Evolutionary conservation across 345 rosid genomes (phyloP).

Genomic region (Abelmoschus esculentus): DNA sequence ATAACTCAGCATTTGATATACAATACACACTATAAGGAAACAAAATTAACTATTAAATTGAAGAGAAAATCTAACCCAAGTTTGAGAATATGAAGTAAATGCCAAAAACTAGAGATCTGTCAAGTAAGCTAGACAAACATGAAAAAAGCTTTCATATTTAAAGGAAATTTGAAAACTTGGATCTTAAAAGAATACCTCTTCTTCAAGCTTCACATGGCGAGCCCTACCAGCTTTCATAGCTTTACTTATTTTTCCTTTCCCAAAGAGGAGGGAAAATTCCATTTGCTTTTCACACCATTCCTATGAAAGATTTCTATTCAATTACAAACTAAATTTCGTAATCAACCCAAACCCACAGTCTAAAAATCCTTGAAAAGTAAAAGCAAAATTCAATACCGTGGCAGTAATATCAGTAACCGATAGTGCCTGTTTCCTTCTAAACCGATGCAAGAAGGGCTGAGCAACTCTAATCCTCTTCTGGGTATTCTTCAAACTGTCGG

Average conservation of each 20-base stretch:
- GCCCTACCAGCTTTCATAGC: conserved; percentile 71
- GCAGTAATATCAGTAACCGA: conserved; percentile 62
- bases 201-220: conserved; percentile 66
- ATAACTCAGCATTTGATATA: neutral
- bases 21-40: neutral
- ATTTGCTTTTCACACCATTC: conserved; percentile 90
- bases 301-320: conserved; percentile 21
- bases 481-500: conserved; percentile 12
- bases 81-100: neutral
- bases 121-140: neutral
- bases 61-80: neutral
- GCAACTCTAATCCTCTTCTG: conserved; percentile 23
- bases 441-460: conserved; percentile 36
- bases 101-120: neutral
- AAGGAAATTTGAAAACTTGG: neutral
- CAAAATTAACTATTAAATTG: neutral
- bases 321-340: neutral
- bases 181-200: conserved; percentile 41
- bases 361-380: neutral
- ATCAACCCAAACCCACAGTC: conserved; percentile 4
- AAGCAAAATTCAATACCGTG: conserved; percentile 30
- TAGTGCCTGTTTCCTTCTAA: conserved; percentile 48
- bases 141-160: neutral
- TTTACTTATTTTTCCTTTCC: conserved; percentile 32
- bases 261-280: conserved; percentile 48